phyloP scores from a whole-genome alignment of 805 yeast species.

The Candida odintsovae region DNA sequence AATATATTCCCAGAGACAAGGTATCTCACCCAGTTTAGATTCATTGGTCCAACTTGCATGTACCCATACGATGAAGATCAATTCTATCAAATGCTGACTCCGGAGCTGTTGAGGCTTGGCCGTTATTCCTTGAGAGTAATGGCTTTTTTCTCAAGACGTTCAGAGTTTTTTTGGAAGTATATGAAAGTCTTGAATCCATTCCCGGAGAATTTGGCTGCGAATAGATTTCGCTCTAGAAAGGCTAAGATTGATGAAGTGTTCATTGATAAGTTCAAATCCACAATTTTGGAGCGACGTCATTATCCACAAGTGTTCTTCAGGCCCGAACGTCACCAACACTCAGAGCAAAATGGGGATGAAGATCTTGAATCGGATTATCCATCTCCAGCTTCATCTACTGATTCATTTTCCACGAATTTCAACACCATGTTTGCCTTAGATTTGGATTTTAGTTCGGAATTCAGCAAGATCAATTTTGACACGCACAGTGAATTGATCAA shows the following conservation, averaged over 20 bases:
- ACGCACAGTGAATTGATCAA: not conserved
- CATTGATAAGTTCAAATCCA: slow-evolving; percentile 10
- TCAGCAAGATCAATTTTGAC: not conserved
- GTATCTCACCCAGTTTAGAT: slow-evolving; percentile 15
- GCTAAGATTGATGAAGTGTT: slow-evolving; percentile 12
- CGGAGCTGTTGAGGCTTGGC: slow-evolving; percentile 8
- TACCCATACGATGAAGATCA: slow-evolving; percentile 15
- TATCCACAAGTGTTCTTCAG: slow-evolving; percentile 14
- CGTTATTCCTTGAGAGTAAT: slow-evolving; percentile 15
- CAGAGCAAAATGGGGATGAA: too few relatives aligned
- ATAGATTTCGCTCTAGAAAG: slow-evolving; percentile 19
- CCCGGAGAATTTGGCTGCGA: slow-evolving; percentile 11
- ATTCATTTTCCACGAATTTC: slow-evolving; percentile 12
- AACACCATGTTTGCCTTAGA: slow-evolving; percentile 11
- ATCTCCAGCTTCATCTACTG: slow-evolving; percentile 1
- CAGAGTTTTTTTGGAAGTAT: slow-evolving; percentile 18
- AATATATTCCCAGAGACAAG: slow-evolving; percentile 21
- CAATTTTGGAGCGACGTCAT: slow-evolving; percentile 10
- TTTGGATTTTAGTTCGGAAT: not conserved
- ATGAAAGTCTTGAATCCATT: slow-evolving; percentile 15
- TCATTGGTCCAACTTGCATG: slow-evolving; percentile 20
- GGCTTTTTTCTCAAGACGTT: slow-evolving; percentile 20
- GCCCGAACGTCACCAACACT: not conserved
- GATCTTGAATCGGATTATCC: not conserved
- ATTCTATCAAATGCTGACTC: slow-evolving; percentile 3